Conservation (phyloP, 371 early-diverging fungal species). For the Chytridium lagenaria region DNA sequence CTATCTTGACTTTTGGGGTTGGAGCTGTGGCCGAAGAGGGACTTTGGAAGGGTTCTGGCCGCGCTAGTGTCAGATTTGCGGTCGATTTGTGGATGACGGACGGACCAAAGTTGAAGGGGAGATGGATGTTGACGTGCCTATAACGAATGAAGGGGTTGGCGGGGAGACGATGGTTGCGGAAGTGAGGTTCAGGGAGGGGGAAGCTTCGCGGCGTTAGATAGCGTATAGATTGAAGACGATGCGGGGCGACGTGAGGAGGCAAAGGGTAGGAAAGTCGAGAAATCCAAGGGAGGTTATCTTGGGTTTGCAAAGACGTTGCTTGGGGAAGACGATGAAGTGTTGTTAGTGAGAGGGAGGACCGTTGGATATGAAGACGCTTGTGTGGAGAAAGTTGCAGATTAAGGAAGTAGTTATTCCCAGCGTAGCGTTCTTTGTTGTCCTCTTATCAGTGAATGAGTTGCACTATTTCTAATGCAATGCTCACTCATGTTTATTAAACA, state of each 20-base stretch:
- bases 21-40: conserved; percentile 3
- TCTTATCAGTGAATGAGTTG: not conserved
- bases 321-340: conserved; percentile 5
- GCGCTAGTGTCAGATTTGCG: not conserved
- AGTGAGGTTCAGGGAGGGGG: not conserved
- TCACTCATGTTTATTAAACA: too few relatives aligned
- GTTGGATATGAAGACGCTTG: not conserved
- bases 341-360: not conserved
- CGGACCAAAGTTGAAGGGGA: not conserved
- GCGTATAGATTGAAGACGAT: not conserved
- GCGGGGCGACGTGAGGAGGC: not conserved
- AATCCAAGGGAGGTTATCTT: too few relatives aligned
- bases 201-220: not conserved
- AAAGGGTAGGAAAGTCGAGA: too few relatives aligned
- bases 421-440: not conserved
- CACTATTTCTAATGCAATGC: too few relatives aligned
- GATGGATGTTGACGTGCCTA: not conserved
- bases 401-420: conserved; percentile 2
- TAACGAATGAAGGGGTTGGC: too few relatives aligned
- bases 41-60: not conserved
- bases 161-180: not conserved
- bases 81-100: conserved; percentile 1
- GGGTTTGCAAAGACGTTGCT: not conserved
- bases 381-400: not conserved
- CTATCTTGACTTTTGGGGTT: not conserved